These are phyloP conservation scores for Candida wancherniae DNA, from an alignment of 805 yeast species.

Conservation along the genomic window DNA sequence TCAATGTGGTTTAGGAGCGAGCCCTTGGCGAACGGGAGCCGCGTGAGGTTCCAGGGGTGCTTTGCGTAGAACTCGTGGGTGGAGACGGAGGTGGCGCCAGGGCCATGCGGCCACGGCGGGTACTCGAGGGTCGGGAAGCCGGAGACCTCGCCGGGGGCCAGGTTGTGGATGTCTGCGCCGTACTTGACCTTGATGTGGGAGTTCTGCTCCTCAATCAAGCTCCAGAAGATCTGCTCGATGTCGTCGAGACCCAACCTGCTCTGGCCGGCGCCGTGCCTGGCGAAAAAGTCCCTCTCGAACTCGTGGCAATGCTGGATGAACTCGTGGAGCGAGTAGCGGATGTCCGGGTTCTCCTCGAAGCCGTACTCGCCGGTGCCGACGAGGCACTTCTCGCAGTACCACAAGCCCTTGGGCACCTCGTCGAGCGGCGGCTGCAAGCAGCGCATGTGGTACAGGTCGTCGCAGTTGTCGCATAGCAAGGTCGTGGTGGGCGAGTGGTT, in stretches of 20 bases:
- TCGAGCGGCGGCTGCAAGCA: slow-evolving; percentile 60
- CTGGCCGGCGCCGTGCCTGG: slow-evolving; percentile 22
- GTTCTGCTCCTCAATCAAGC: slow-evolving; percentile 34
- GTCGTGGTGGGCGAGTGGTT: slow-evolving; percentile 43
- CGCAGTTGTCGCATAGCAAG: slow-evolving; percentile 71
- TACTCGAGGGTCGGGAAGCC: slow-evolving; percentile 56
- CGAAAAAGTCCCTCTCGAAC: slow-evolving; percentile 42
- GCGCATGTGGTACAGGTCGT: slow-evolving; percentile 57
- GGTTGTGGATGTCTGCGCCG: slow-evolving; percentile 81
- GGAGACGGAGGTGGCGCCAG: slow-evolving; percentile 1
- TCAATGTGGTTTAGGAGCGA: slow-evolving; percentile 65
- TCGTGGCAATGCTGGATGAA: slow-evolving; percentile 54
- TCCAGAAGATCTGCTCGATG: slow-evolving; percentile 70
- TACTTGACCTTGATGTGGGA: slow-evolving; percentile 59
- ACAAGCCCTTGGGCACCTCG: slow-evolving; percentile 51
- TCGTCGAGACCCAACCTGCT: slow-evolving; percentile 36
- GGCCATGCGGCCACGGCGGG: slow-evolving; percentile 21
- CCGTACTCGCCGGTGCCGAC: slow-evolving; percentile 86
- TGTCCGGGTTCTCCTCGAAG: slow-evolving; percentile 61
- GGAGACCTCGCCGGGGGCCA: slow-evolving; percentile 58
- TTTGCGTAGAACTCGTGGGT: slow-evolving; percentile 32
- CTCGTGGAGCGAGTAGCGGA: slow-evolving; percentile 51
- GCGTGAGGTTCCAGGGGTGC: slow-evolving; percentile 74
- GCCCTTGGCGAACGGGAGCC: slow-evolving; percentile 63
- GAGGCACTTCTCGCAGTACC: slow-evolving; percentile 85